A percentile compares a stretch with the other conserved stretches of the same genome.
Evolutionary conservation across 257 asterid species (phyloP).

Genomic region (Gardenia jasminoides): DNA sequence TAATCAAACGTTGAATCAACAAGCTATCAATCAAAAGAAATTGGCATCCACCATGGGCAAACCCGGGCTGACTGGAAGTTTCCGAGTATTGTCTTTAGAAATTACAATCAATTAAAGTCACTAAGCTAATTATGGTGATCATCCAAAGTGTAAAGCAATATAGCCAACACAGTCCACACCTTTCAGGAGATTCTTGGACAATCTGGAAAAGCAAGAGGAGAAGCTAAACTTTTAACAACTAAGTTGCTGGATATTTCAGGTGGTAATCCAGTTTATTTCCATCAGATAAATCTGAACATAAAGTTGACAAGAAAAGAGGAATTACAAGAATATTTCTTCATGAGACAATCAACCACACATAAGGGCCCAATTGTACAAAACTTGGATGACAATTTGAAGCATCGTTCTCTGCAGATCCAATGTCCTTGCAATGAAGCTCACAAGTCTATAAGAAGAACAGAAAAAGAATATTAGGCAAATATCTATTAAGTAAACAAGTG

Average conservation of each 20-base stretch:
- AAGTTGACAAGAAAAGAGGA: slow-evolving; percentile 3
- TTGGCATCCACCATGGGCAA: neutral
- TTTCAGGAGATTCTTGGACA: neutral
- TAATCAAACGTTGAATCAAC: neutral
- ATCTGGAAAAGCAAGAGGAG: neutral
- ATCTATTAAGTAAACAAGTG: neutral
- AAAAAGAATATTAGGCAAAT: neutral
- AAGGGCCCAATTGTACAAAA: neutral
- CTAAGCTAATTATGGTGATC: neutral
- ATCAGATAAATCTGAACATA: slow-evolving; percentile 1
- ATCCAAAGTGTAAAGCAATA: neutral
- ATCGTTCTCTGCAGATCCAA: slow-evolving; percentile 7
- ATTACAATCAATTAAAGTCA: neutral
- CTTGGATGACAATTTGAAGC: neutral
- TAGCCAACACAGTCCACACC: neutral
- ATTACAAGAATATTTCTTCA: slow-evolving; percentile 7
- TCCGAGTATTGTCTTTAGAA: neutral
- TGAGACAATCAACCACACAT: slow-evolving; percentile 9
- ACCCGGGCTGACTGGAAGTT: neutral
- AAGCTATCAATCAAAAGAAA: neutral
- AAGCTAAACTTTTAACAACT: neutral
- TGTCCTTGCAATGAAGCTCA: neutral
- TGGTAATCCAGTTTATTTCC: slow-evolving; percentile 11
- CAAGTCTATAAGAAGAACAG: slow-evolving; percentile 7
- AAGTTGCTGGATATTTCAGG: slow-evolving; percentile 9